phyloP scores from a whole-genome alignment of 345 rosid species.

The Citrus medica region DNA sequence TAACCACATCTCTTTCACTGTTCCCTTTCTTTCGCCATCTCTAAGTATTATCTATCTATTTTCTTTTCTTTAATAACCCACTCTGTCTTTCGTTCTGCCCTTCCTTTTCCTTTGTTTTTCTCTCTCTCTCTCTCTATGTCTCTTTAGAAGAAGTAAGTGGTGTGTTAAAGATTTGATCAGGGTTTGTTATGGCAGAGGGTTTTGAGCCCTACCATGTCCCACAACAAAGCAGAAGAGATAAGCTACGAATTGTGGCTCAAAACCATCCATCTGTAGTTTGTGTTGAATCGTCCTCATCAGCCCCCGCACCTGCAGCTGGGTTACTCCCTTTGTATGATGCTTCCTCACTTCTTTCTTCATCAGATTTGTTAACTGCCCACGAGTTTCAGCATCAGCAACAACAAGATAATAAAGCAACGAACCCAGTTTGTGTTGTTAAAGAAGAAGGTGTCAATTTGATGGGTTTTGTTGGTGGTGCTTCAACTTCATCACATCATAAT shows the following conservation, averaged over 20 bases:
- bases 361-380: slow-evolving; percentile 41
- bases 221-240: slow-evolving; percentile 90
- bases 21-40: slow-evolving; percentile 26
- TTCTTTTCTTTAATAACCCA: not conserved
- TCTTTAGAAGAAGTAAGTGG: not conserved
- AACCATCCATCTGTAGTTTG: slow-evolving; percentile 24
- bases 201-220: slow-evolving; percentile 87
- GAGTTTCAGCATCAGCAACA: slow-evolving; percentile 11
- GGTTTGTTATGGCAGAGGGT: slow-evolving; percentile 58
- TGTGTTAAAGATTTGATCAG: not conserved
- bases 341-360: slow-evolving; percentile 41
- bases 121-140: slow-evolving; percentile 3
- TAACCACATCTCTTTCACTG: slow-evolving; percentile 55
- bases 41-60: not conserved
- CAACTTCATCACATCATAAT: slow-evolving; percentile 23
- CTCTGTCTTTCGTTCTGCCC: not conserved
- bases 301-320: not conserved
- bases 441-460: slow-evolving; percentile 47
- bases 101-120: not conserved
- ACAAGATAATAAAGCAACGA: not conserved
- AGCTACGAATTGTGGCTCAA: slow-evolving; percentile 57
- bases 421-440: slow-evolving; percentile 28
- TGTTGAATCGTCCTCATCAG: slow-evolving; percentile 15
- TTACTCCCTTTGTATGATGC: slow-evolving; percentile 46
- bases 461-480: slow-evolving; percentile 38